Evolutionary conservation across 2,329 filamentous ascomycete genomes (phyloP), one percentile per base, ranked within the genome.

Genomic region (Pseudopyrenochaeta lycopersici): DNA sequence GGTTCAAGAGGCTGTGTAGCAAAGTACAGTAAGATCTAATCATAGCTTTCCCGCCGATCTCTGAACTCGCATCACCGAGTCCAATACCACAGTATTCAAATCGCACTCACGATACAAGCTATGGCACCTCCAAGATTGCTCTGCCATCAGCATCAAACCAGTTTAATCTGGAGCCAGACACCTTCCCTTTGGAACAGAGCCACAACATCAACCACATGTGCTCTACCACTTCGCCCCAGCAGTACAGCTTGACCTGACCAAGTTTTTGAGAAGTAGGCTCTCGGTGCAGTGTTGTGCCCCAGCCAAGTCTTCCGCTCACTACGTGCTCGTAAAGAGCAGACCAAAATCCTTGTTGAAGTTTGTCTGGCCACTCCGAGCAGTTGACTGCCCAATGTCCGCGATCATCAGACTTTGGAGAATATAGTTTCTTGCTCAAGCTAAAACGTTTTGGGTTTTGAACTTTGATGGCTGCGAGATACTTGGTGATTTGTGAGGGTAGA

Each of bases 131-230:
- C 33, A 88, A 77, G 7, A 90, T 78, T 0, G 78, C 76, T 32
- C 82, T 67, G 1, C 87, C 87, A 1, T 82, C 81, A 0, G 82
- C 85, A 73, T 88, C 91, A 46, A 88, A 75, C 91, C 91, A 96
- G 42, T 77, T 77, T 12, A 85, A 79, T 0, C 83, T 83, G 7
- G 83, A 83, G 6, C 78, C 79, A 53, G 84, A 82, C 14, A 93
- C 75, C 55, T 81, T 81, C 29, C 88, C 82, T 50, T 85, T 81
- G 63, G 88, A 94, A 0, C 87, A 89, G 12, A 92, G 76, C 69
- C 90, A 94, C 0, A 96, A 74, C 33, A 93, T 72, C 3, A 95
- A 75, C 72, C 92, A 96, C 30, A 91, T 81, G 65, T 96, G 88
- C 48, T 86, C 83, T 0, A 86, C 85, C 0, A 91, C 78, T 57